phyloP scores from a whole-genome alignment of 768 basidiomycete species.

The Russula olivacea region DNA sequence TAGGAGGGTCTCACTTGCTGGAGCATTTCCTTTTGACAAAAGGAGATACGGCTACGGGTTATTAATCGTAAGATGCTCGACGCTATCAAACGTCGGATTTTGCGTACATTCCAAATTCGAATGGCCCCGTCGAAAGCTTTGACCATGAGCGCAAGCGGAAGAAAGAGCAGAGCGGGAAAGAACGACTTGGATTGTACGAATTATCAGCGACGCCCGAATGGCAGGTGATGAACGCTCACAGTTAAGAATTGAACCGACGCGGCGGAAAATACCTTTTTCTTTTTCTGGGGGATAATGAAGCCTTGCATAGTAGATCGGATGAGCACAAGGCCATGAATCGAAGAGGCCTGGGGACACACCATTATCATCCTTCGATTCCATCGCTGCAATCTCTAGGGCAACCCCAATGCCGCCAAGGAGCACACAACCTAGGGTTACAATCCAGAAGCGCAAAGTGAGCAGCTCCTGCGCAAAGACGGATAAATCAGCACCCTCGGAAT shows the following conservation, averaged over 20 bases:
- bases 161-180: constrained; percentile 47
- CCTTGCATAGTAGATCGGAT: constrained; percentile 33
- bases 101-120: constrained; percentile 51
- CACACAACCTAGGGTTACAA: constrained; percentile 2
- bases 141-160: constrained; percentile 49
- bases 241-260: constrained; percentile 43
- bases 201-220: neutral
- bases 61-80: constrained; percentile 8
- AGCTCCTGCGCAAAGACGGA: constrained; percentile 14
- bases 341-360: constrained; percentile 5
- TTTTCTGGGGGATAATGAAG: constrained; percentile 44
- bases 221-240: constrained; percentile 32
- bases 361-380: constrained; percentile 2
- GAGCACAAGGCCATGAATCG: neutral
- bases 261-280: constrained; percentile 46
- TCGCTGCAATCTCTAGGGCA: constrained; percentile 12
- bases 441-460: neutral
- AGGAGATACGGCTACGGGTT: constrained; percentile 54
- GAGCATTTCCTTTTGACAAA: constrained; percentile 46
- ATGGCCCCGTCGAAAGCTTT: constrained; percentile 48
- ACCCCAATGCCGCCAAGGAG: constrained; percentile 5
- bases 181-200: constrained; percentile 42
- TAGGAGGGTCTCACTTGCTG: constrained; percentile 55
- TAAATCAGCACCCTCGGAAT: too few species aligned
- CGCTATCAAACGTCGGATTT: neutral